Percentiles rank a stretch among this genome's conserved stretches.
Evolutionary conservation across 352 stramenopile species (phyloP).

Genomic region (Pythium phragmitis): DNA sequence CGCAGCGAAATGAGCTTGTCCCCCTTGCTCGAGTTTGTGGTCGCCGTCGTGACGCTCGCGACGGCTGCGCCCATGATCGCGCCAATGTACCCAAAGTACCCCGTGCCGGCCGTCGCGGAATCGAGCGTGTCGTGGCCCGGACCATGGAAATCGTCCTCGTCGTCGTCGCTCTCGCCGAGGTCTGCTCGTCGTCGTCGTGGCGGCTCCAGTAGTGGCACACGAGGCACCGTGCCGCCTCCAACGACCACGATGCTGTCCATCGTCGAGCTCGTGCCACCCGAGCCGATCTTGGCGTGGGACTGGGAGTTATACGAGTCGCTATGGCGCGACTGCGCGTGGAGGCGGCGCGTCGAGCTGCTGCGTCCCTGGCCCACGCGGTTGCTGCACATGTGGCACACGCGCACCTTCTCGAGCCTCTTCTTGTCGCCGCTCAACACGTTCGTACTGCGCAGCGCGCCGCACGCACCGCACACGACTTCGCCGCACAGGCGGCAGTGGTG

Average conservation of each 20-base stretch:
- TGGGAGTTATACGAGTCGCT: constrained; percentile 30
- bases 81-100: constrained; percentile 31
- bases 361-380: constrained; percentile 30
- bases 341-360: not conserved
- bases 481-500: constrained; percentile 71
- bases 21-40: constrained; percentile 20
- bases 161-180: constrained; percentile 13
- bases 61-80: constrained; percentile 7
- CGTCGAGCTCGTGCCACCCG: constrained; percentile 20
- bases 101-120: constrained; percentile 15
- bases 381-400: constrained; percentile 68
- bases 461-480: constrained; percentile 60
- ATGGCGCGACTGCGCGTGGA: constrained; percentile 13
- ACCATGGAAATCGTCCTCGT: constrained; percentile 16
- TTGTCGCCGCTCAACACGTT: constrained; percentile 34
- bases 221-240: not conserved
- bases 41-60: not conserved
- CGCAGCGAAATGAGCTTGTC: constrained; percentile 66
- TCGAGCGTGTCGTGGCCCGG: constrained; percentile 1
- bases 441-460: constrained; percentile 40
- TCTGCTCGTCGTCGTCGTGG: not conserved
- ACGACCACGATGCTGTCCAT: constrained; percentile 18
- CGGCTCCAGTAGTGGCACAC: not conserved
- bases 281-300: not conserved
- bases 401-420: constrained; percentile 49